Evolutionary conservation across 78 protist species (phyloP).

Genomic region (Capsaspora owczarzaki): DNA sequence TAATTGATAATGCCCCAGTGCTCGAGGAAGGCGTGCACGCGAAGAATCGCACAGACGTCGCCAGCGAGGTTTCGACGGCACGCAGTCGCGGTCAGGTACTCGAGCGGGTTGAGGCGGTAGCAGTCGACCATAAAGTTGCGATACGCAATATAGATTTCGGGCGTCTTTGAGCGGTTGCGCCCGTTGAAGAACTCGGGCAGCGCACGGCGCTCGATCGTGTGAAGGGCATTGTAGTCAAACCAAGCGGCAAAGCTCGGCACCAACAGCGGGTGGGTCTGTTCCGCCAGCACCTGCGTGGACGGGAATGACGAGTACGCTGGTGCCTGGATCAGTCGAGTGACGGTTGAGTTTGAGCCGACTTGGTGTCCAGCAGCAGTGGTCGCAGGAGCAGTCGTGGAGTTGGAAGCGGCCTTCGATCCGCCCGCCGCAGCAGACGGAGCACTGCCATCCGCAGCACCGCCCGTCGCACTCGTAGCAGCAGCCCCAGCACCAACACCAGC

Average conservation of each 20-base stretch:
- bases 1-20: constrained; percentile 49
- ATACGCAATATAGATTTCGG: constrained; percentile 28
- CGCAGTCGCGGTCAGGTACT: constrained; percentile 40
- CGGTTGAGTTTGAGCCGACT: too few relatives aligned
- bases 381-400: too few relatives aligned
- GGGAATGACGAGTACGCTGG: too few relatives aligned
- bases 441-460: too few relatives aligned
- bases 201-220: constrained; percentile 29
- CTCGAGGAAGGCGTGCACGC: constrained; percentile 41
- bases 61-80: constrained; percentile 41
- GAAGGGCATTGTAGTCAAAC: constrained; percentile 26
- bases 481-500: too few relatives aligned
- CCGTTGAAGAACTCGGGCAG: constrained; percentile 46
- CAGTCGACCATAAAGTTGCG: constrained; percentile 49
- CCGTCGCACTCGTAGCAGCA: too few relatives aligned
- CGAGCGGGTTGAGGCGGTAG: constrained; percentile 25
- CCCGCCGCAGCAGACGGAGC: too few relatives aligned
- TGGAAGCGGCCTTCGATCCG: too few relatives aligned
- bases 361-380: too few relatives aligned
- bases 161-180: constrained; percentile 8
- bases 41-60: constrained; percentile 35
- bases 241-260: constrained; percentile 24
- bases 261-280: constrained; percentile 1
- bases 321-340: too few relatives aligned
- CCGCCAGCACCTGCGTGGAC: not conserved